phyloP scores from a whole-genome alignment of 192 early-diverging fungal genomes.

The Coemansia sp. region DNA sequence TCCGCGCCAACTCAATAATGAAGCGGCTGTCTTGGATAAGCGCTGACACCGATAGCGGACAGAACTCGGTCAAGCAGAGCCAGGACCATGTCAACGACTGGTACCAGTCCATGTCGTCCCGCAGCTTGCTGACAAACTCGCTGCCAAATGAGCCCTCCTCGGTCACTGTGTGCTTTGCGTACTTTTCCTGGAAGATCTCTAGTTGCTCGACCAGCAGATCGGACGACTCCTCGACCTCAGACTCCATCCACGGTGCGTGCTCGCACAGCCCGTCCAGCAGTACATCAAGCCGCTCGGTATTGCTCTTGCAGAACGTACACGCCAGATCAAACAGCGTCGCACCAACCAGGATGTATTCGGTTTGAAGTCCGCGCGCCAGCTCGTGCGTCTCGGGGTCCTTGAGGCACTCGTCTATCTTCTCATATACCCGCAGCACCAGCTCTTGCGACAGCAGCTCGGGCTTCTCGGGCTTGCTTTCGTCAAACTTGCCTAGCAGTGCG shows the following conservation, averaged over 20 bases:
- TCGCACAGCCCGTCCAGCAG: conserved; percentile 48
- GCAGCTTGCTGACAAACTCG: conserved; percentile 15
- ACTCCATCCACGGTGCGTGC: conserved; percentile 47
- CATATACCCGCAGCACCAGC: conserved; percentile 26
- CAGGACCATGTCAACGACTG: conserved; percentile 30
- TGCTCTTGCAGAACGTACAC: conserved; percentile 44
- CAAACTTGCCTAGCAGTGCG: conserved; percentile 17
- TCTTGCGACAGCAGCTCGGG: conserved; percentile 15
- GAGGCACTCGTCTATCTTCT: conserved; percentile 39
- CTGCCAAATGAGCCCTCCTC: conserved; percentile 7
- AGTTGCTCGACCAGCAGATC: conserved; percentile 55
- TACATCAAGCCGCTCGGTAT: conserved; percentile 35
- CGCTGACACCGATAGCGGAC: conserved; percentile 14
- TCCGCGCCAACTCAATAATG: conserved; percentile 29
- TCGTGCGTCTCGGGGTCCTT: conserved; percentile 23
- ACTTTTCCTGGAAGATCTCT: conserved; percentile 46
- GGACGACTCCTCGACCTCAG: conserved; percentile 50
- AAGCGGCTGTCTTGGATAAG: conserved; percentile 34
- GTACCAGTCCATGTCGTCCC: conserved; percentile 30
- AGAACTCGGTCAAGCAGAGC: conserved; percentile 25
- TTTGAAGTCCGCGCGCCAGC: conserved; percentile 24
- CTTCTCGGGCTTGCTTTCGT: not conserved
- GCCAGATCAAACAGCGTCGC: conserved; percentile 59
- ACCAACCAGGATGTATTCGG: conserved; percentile 36
- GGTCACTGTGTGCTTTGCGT: conserved; percentile 14